A percentile compares a stretch with the other conserved stretches of the same genome.
phyloP scores from a whole-genome alignment of 2,329 filamentous ascomycete genomes.

The Paecilomyces sp. region DNA sequence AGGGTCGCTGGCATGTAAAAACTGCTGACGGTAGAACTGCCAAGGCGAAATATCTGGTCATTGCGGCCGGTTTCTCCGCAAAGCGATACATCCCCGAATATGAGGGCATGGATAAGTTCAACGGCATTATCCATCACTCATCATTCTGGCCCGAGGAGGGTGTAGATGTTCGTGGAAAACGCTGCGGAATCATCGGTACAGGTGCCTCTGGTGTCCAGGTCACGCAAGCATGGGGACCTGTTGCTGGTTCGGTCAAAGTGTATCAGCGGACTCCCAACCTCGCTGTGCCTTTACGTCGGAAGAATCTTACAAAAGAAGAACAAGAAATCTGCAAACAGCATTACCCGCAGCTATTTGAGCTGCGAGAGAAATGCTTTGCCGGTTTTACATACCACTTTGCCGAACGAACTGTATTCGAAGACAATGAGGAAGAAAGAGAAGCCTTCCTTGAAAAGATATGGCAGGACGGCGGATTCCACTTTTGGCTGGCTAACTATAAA shows the following conservation, averaged over 20 bases:
- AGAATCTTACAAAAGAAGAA: slow-evolving; percentile 40
- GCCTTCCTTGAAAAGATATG: slow-evolving; percentile 44
- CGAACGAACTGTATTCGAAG: slow-evolving; percentile 48
- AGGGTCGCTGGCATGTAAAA: slow-evolving; percentile 37
- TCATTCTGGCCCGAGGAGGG: slow-evolving; percentile 54
- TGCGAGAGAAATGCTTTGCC: slow-evolving; percentile 45
- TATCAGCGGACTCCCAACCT: slow-evolving; percentile 62
- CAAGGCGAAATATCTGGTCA: slow-evolving; percentile 37
- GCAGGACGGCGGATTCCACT: slow-evolving; percentile 47
- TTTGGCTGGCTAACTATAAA: slow-evolving; percentile 45
- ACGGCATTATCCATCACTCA: slow-evolving; percentile 53
- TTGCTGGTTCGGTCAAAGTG: slow-evolving; percentile 43
- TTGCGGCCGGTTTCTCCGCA: slow-evolving; percentile 44
- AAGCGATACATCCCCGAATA: slow-evolving; percentile 57
- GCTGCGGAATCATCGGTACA: slow-evolving; percentile 57
- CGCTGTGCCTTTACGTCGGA: slow-evolving; percentile 54
- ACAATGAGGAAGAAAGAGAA: slow-evolving; percentile 42
- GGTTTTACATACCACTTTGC: slow-evolving; percentile 52
- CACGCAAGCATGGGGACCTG: slow-evolving; percentile 51
- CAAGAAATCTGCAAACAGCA: slow-evolving; percentile 38
- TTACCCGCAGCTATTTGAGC: slow-evolving; percentile 45
- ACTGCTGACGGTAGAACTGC: slow-evolving; percentile 35
- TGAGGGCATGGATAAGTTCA: slow-evolving; percentile 51
- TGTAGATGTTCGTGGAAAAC: slow-evolving; percentile 52
- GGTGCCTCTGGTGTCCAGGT: slow-evolving; percentile 60